Evolutionary conservation across 805 yeast species (phyloP).

Genomic region (Zygosaccharomyces kombuchaensis): DNA sequence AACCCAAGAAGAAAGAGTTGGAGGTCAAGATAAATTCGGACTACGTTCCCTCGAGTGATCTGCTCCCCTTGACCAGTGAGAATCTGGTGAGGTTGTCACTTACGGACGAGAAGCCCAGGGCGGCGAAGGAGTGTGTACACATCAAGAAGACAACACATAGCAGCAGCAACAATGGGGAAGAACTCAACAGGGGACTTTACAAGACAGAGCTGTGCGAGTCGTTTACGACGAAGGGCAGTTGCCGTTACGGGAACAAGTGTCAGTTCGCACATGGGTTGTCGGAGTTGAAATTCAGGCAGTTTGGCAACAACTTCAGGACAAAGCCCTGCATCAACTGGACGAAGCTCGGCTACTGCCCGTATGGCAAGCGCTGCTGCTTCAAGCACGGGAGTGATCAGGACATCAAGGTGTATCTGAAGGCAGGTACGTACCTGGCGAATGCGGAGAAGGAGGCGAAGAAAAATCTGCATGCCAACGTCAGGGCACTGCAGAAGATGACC

Average conservation of each 20-base stretch:
- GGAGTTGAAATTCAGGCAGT: constrained; percentile 65
- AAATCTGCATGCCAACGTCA: constrained; percentile 31
- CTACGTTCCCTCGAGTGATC: constrained; percentile 19
- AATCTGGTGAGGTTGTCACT: constrained; percentile 26
- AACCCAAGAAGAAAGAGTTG: constrained; percentile 9
- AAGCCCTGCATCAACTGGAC: constrained; percentile 89
- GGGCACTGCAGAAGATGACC: constrained; percentile 29
- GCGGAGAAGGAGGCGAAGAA: constrained; percentile 14
- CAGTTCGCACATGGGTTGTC: constrained; percentile 89
- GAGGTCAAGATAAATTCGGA: constrained; percentile 31
- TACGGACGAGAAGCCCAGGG: constrained; percentile 4
- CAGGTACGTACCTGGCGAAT: constrained; percentile 14
- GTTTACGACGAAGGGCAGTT: constrained; percentile 59
- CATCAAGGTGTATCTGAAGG: constrained; percentile 28
- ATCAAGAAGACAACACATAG: constrained; percentile 10
- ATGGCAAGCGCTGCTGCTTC: constrained; percentile 89
- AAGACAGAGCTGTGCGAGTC: constrained; percentile 89
- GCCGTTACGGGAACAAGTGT: constrained; percentile 89
- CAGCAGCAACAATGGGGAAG: constrained; percentile 6
- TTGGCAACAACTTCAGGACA: constrained; percentile 79
- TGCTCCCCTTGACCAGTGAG: constrained; percentile 31
- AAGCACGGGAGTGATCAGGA: constrained; percentile 58
- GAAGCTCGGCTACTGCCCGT: constrained; percentile 75
- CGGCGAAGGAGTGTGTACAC: constrained; percentile 1
- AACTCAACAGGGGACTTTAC: constrained; percentile 62